Evolutionary conservation across 2,329 filamentous ascomycete genomes (phyloP).

Genomic region (Colletotrichum sp.): DNA sequence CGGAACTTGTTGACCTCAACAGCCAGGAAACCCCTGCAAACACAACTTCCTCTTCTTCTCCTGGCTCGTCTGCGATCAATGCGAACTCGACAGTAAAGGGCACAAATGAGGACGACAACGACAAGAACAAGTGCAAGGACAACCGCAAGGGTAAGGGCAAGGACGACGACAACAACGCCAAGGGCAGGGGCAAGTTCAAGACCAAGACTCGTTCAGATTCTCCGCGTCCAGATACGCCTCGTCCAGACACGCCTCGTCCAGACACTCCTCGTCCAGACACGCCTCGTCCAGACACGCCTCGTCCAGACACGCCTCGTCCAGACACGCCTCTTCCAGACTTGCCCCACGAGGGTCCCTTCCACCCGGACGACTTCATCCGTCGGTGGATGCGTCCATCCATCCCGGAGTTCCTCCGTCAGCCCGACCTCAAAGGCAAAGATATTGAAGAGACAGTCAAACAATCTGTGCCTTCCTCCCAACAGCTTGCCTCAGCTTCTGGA

Average conservation of each 20-base stretch:
- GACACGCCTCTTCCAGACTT: background rate
- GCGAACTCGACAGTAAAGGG: background rate
- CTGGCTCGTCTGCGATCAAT: background rate
- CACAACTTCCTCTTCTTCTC: background rate
- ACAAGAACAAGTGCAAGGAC: background rate
- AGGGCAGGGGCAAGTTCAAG: background rate
- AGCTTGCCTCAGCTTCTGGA: background rate
- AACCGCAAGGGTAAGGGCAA: background rate
- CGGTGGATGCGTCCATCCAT: background rate
- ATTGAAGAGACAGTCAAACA: background rate
- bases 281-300: background rate
- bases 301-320: background rate
- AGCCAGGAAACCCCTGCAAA: background rate
- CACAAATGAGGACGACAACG: background rate
- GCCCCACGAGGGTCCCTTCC: background rate
- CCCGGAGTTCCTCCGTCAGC: background rate
- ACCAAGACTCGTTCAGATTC: background rate
- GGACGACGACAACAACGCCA: background rate
- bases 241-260: background rate
- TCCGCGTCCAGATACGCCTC: background rate
- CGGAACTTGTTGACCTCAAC: background rate
- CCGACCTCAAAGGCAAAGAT: background rate
- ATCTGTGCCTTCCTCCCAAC: background rate
- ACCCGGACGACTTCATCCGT: too few species aligned
- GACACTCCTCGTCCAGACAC: background rate